These are phyloP conservation scores for Stephania japonica DNA, from an alignment of 164 flowering plant species.

Conservation along the genomic window DNA sequence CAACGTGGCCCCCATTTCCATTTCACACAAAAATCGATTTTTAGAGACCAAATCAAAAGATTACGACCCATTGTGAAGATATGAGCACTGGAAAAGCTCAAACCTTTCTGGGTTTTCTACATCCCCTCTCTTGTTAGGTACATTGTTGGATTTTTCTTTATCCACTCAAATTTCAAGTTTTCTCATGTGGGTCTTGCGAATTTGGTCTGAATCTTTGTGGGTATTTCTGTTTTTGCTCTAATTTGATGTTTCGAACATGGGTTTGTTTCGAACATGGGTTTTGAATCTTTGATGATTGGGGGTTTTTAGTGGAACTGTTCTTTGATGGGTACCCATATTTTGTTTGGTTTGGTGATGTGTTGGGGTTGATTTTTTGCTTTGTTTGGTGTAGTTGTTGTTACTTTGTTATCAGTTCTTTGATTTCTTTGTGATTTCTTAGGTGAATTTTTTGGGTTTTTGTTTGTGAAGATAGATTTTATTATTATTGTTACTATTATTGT, in stretches of 20 bases:
- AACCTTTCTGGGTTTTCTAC: not conserved
- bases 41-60: not conserved
- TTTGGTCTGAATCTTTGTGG: not conserved
- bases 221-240: not conserved
- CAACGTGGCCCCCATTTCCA: not conserved
- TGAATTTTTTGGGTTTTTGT: not conserved
- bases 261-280: not conserved
- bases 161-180: too few relatives aligned
- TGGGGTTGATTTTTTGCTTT: too few relatives aligned
- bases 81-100: not conserved
- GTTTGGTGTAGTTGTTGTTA: not conserved
- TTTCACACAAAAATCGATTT: not conserved
- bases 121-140: too few relatives aligned
- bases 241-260: not conserved
- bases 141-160: too few relatives aligned
- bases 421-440: not conserved
- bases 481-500: too few relatives aligned
- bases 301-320: not conserved
- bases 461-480: not conserved
- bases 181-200: not conserved
- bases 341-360: not conserved
- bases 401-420: too few relatives aligned
- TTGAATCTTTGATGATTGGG: not conserved
- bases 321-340: not conserved
- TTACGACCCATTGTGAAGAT: not conserved